A percentile compares a stretch with the other conserved stretches of the same genome.
Conservation (phyloP, 2,329 filamentous ascomycete species). For the Claviceps sp. region DNA sequence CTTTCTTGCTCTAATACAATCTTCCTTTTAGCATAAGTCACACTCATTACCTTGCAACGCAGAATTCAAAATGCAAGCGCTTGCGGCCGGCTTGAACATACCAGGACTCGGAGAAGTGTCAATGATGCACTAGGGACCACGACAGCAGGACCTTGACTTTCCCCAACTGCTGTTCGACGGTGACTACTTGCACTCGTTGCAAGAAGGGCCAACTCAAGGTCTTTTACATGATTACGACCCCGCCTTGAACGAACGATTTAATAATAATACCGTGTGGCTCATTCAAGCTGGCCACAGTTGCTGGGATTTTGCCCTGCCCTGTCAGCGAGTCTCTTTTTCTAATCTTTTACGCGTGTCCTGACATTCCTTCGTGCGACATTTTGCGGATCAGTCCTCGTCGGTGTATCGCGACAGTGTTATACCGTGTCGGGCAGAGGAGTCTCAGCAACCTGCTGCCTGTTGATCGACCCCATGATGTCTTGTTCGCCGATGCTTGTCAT, state of each 20-base stretch:
- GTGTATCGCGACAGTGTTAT: slow-evolving; percentile 7
- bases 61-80: slow-evolving; percentile 43
- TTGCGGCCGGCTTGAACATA: slow-evolving; percentile 30
- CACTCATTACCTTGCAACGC: slow-evolving; percentile 86
- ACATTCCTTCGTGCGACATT: neutral
- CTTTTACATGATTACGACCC: neutral
- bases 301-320: no score
- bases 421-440: slow-evolving; percentile 1
- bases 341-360: neutral
- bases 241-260: neutral
- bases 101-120: slow-evolving; percentile 33
- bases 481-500: neutral
- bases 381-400: neutral
- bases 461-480: neutral
- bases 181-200: neutral
- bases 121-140: slow-evolving; percentile 18
- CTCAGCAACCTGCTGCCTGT: neutral
- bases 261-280: neutral
- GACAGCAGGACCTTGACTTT: neutral
- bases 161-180: neutral
- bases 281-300: neutral
- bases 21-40: slow-evolving; percentile 46
- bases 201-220: neutral
- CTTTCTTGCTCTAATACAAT: slow-evolving; percentile 17
- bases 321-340: neutral